Percentiles rank a stretch among this genome's conserved stretches.
Evolutionary conservation across 2,329 filamentous ascomycete species (phyloP).

Genomic region (Claviceps pusilla): DNA sequence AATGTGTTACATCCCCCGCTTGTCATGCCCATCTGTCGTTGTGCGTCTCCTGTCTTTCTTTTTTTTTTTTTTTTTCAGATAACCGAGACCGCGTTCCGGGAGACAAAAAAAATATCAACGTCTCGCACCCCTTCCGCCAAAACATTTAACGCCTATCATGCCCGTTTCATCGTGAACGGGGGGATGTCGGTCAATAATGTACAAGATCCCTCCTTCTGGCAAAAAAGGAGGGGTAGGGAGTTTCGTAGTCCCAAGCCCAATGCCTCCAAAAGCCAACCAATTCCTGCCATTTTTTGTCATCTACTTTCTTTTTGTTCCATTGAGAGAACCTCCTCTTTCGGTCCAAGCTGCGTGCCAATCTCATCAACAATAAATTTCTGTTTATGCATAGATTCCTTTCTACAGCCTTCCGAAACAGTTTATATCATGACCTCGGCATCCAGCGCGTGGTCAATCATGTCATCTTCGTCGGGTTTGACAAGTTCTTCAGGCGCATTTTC

Average conservation of each 20-base stretch:
- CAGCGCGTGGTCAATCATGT: slow-evolving; percentile 24
- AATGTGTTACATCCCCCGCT: background rate
- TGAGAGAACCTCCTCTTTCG: background rate
- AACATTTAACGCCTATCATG: slow-evolving; percentile 7
- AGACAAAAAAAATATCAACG: background rate
- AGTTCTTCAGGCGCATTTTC: slow-evolving; percentile 54
- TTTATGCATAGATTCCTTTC: background rate
- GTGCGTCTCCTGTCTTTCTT: background rate
- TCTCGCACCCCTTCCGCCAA: background rate
- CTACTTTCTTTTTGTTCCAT: background rate
- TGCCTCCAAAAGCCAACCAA: background rate
- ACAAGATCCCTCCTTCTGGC: slow-evolving; percentile 4
- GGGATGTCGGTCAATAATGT: slow-evolving; percentile 8
- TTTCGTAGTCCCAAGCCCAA: background rate
- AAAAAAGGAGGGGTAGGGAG: background rate
- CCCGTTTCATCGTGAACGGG: slow-evolving; percentile 7
- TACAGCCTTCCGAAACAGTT: background rate
- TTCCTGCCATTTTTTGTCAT: background rate
- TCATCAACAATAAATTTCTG: background rate
- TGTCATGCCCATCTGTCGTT: background rate
- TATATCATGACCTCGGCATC: slow-evolving; percentile 24
- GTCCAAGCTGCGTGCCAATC: background rate
- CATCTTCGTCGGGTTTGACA: slow-evolving; percentile 43
- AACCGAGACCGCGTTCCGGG: background rate
- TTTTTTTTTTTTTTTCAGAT: background rate